phyloP scores from a whole-genome alignment of 2,329 filamentous ascomycete species.

The Rhinocladiella similis region DNA sequence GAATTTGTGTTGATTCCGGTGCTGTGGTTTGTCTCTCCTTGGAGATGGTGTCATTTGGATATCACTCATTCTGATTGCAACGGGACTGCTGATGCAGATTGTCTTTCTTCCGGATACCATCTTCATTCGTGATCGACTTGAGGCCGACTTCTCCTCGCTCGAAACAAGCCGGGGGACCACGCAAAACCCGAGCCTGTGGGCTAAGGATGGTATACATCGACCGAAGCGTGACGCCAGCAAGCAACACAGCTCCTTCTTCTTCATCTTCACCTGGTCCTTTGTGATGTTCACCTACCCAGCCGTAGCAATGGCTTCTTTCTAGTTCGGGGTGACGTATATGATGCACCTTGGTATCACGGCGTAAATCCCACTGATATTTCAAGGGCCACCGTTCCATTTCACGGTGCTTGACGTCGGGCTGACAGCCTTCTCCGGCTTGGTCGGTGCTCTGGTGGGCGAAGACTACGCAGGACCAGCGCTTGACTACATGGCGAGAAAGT shows the following conservation, averaged over 20 bases:
- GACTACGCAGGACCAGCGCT: background rate
- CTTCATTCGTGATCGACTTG: background rate
- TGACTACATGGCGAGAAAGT: background rate
- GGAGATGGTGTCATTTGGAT: background rate
- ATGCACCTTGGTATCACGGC: background rate
- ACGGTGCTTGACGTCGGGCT: background rate
- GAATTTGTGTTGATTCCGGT: background rate
- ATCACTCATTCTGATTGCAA: background rate
- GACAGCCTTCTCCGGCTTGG: background rate
- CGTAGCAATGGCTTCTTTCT: background rate
- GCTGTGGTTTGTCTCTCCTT: background rate
- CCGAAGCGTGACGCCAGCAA: background rate
- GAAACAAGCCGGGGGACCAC: background rate
- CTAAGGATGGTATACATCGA: background rate
- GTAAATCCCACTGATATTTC: background rate
- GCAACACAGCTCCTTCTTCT: background rate
- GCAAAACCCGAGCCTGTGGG: background rate
- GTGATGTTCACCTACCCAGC: background rate
- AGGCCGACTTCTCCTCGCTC: background rate
- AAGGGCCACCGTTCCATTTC: background rate
- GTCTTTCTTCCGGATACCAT: background rate
- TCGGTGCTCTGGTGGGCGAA: background rate
- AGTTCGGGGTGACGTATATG: background rate
- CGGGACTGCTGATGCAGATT: background rate
- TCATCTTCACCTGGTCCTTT: background rate